Conservation (phyloP, 1,284 basidiomycete genomes). For the Macrocystidia cucumis region DNA sequence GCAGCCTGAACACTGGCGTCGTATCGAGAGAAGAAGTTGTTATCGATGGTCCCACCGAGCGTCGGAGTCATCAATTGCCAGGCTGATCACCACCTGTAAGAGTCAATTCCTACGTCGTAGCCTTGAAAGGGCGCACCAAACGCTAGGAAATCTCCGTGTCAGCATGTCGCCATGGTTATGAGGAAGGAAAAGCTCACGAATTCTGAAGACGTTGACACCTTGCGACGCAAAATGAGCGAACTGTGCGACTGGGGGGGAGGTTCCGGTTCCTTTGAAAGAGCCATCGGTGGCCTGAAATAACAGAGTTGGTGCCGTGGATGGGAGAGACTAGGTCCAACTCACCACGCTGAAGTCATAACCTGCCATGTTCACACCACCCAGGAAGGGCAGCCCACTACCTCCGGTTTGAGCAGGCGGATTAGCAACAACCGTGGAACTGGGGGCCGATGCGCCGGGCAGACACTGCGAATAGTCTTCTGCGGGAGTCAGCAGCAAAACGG, state of each 20-base stretch:
- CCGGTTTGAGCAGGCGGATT: conserved; percentile 3
- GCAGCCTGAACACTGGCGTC: conserved; percentile 42
- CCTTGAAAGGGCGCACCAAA: conserved; percentile 14
- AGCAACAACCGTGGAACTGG: conserved; percentile 4
- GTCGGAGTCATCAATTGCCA: conserved; percentile 47
- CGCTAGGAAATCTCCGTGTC: conserved; percentile 7
- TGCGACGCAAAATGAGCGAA: conserved; percentile 35
- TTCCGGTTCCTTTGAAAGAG: conserved; percentile 29
- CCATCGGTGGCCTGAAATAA: conserved; percentile 27
- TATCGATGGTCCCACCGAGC: conserved; percentile 37
- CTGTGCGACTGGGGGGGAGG: conserved; percentile 28
- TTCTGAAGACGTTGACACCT: conserved; percentile 39
- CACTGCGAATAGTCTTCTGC: conserved; percentile 21
- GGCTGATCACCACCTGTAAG: conserved; percentile 9
- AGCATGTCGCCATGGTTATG: neutral
- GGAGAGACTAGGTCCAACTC: neutral
- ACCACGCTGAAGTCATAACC: conserved; percentile 24
- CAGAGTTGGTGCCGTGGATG: neutral
- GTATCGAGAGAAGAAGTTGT: conserved; percentile 36
- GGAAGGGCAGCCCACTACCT: conserved; percentile 1
- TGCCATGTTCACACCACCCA: conserved; percentile 19
- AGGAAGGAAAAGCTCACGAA: conserved; percentile 20
- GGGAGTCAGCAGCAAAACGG: neutral
- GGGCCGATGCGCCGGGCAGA: conserved; percentile 11
- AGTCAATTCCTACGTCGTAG: neutral